Conservation (phyloP, 306 rosid genomes). For the Sesbania bispinosa region DNA sequence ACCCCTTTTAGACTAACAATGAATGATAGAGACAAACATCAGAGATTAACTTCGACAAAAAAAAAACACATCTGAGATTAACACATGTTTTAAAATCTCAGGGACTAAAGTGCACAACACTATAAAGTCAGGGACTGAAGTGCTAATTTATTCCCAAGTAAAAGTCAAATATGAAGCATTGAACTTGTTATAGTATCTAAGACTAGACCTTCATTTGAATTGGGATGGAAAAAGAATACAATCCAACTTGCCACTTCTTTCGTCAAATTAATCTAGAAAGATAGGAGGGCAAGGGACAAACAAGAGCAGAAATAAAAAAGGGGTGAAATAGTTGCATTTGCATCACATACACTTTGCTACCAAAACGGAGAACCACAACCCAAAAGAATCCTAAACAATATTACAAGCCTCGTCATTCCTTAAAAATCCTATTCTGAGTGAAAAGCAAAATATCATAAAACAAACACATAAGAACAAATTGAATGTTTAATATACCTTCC, state of each 20-base stretch:
- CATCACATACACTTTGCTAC: constrained; percentile 33
- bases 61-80: too few relatives aligned
- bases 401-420: constrained; percentile 58
- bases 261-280: too few relatives aligned
- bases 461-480: constrained; percentile 59
- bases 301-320: too few relatives aligned
- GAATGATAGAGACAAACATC: too few relatives aligned
- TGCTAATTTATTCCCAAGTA: too few relatives aligned
- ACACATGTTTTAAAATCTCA: too few relatives aligned
- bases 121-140: too few relatives aligned
- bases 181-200: constrained; percentile 8
- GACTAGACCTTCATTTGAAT: constrained; percentile 25
- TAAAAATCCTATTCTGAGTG: constrained; percentile 45
- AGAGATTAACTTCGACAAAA: too few relatives aligned
- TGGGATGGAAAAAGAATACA: constrained; percentile 23
- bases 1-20: too few relatives aligned
- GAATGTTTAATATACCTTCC: constrained; percentile 47
- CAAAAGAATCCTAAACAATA: constrained; percentile 36
- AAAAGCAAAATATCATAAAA: constrained; percentile 42
- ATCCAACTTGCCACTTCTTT: too few relatives aligned
- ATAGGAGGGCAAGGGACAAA: constrained; percentile 27
- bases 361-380: constrained; percentile 31
- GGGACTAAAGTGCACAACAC: too few relatives aligned
- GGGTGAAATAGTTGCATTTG: background rate
- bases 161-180: constrained; percentile 1